Evolutionary conservation across 345 rosid genomes (phyloP).

Genomic region (Triadica sebifera): DNA sequence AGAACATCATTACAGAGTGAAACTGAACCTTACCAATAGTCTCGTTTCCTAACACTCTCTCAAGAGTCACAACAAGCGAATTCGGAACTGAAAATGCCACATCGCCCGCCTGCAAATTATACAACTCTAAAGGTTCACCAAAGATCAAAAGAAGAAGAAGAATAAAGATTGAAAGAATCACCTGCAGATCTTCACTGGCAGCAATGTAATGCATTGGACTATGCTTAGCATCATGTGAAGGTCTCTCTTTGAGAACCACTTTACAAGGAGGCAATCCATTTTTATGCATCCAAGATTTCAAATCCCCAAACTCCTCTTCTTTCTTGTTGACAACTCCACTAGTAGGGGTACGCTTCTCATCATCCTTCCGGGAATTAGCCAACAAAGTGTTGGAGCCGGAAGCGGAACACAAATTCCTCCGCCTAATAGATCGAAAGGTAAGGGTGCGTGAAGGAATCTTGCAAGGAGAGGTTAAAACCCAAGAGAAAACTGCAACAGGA

Average conservation of each 20-base stretch:
- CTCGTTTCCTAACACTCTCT: constrained; percentile 94
- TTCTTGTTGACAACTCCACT: constrained; percentile 43
- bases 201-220: constrained; percentile 84
- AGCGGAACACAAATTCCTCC: constrained; percentile 34
- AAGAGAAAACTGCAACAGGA: constrained; percentile 23
- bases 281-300: constrained; percentile 90
- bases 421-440: constrained; percentile 29
- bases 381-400: constrained; percentile 68
- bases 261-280: constrained; percentile 90
- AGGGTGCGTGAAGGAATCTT: constrained; percentile 24
- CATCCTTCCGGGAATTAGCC: constrained; percentile 51
- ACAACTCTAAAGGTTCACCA: background rate
- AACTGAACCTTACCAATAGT: constrained; percentile 65
- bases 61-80: constrained; percentile 87
- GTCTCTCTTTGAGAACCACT: constrained; percentile 69
- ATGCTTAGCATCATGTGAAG: constrained; percentile 61
- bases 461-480: constrained; percentile 28
- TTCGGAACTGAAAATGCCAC: constrained; percentile 84
- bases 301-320: constrained; percentile 52
- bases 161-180: constrained; percentile 11
- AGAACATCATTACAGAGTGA: background rate
- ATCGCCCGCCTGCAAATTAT: constrained; percentile 60
- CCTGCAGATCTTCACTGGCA: constrained; percentile 89
- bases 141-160: constrained; percentile 13
- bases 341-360: constrained; percentile 22